These are phyloP conservation scores for Candida golubevii DNA, from an alignment of 805 yeast genomes.

Conservation along the genomic window DNA sequence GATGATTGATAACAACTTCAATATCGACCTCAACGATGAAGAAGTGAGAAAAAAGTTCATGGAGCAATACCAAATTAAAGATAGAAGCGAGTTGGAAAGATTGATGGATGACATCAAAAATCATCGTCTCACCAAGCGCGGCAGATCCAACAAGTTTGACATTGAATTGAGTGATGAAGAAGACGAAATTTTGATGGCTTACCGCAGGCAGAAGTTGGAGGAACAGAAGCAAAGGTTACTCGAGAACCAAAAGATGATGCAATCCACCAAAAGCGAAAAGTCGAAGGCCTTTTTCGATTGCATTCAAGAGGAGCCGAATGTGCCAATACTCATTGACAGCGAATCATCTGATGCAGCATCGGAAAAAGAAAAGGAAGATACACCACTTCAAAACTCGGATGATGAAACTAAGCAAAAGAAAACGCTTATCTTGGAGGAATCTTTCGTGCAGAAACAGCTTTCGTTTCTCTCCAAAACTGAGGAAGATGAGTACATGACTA, in stretches of 20 bases:
- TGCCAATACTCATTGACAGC: slow-evolving; percentile 25
- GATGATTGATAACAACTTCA: slow-evolving; percentile 69
- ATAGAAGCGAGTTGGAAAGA: slow-evolving; percentile 59
- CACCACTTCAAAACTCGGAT: slow-evolving; percentile 13
- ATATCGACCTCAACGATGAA: slow-evolving; percentile 51
- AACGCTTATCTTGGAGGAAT: slow-evolving; percentile 41
- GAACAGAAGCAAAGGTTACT: slow-evolving; percentile 48
- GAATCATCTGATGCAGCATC: slow-evolving; percentile 22
- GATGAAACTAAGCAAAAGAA: slow-evolving; percentile 30
- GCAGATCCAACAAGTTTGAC: slow-evolving; percentile 48
- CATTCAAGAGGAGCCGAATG: slow-evolving; percentile 44
- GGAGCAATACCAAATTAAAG: slow-evolving; percentile 58
- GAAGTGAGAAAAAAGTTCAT: slow-evolving; percentile 55
- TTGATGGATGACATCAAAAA: slow-evolving; percentile 68
- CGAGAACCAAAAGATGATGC: slow-evolving; percentile 41
- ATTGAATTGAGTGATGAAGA: slow-evolving; percentile 74
- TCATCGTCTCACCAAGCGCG: slow-evolving; percentile 62
- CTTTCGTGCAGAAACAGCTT: slow-evolving; percentile 52
- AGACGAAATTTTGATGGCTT: slow-evolving; percentile 52
- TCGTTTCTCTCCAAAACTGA: slow-evolving; percentile 44
- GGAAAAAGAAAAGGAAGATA: slow-evolving; percentile 13
- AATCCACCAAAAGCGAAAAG: slow-evolving; percentile 48
- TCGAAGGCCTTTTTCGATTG: slow-evolving; percentile 65
- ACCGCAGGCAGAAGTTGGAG: slow-evolving; percentile 37
- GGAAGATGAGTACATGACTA: slow-evolving; percentile 30